Evolutionary conservation across 2,329 filamentous ascomycete species (phyloP).

Genomic region (Dothiorella sarmentorum): DNA sequence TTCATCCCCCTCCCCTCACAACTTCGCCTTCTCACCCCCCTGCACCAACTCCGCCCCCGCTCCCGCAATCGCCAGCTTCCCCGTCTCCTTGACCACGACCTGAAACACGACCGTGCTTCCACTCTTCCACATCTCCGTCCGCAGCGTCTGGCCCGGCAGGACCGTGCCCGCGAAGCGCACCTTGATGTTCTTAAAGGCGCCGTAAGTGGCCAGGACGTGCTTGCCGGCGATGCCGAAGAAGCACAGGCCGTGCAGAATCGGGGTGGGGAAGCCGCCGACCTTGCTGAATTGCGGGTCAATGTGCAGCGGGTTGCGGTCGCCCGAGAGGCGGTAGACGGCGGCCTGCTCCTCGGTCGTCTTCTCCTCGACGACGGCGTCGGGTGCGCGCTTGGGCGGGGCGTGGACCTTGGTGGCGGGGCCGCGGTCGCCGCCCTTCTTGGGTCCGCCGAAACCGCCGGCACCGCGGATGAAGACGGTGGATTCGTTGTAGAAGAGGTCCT

Average conservation of each 20-base stretch:
- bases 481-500: constrained; percentile 97
- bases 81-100: constrained; percentile 85
- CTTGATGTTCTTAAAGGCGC: constrained; percentile 81
- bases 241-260: constrained; percentile 96
- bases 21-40: constrained; percentile 35
- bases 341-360: constrained; percentile 88
- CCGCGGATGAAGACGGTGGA: constrained; percentile 88
- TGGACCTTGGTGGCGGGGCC: constrained; percentile 78
- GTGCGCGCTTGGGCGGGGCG: constrained; percentile 63
- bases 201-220: constrained; percentile 55
- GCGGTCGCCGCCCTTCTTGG: constrained; percentile 71
- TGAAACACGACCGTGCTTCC: constrained; percentile 73
- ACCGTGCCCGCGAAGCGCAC: constrained; percentile 86
- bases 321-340: constrained; percentile 85
- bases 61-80: constrained; percentile 79
- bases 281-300: constrained; percentile 93
- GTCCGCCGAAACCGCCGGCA: constrained; percentile 83
- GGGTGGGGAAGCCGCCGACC: constrained; percentile 88
- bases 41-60: constrained; percentile 73
- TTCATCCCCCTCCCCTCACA: constrained; percentile 22
- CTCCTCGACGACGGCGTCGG: constrained; percentile 81
- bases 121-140: constrained; percentile 80
- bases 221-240: constrained; percentile 90
- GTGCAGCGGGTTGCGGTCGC: constrained; percentile 94
- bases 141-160: constrained; percentile 79